Base-by-base conservation (phyloP, 225 moss, liverwort and hornwort species). In the Straminergon stramineum region DNA sequence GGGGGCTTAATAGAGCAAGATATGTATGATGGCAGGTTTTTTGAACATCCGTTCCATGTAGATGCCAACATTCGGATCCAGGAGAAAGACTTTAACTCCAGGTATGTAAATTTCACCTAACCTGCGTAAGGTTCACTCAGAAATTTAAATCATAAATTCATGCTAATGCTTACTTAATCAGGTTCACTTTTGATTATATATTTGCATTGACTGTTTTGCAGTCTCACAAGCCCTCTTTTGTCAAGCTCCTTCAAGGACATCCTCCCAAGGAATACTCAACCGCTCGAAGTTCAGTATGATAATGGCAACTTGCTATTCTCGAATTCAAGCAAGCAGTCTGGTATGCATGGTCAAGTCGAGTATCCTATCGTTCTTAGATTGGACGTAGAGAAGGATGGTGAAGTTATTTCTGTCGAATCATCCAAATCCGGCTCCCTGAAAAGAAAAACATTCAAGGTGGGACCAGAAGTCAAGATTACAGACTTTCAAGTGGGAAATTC, bases 71-170 rank as follows among this genome's bases (percentile, higher is more conserved):
- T 95, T 86, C 90, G 92, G 51, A 91, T 95, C 73, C 90, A 56
- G 82, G 95, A 95, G 84, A 90, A 89, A 90, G 95, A 95, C 81
- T 90, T 95, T 1, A 92, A 88, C 85, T 89, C 93, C 88, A 95
- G 95, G 95, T 95, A 79, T 37, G 75, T 37, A 77, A 61, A 86
- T 71, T 70, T 74, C 13, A 87, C 31, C 63, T 63, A 68, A 85
- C 41, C 48, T 86, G 37, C 69, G 57, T 77, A 58, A 37, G 37
- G 11, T 74, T 24, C 52, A 31, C 68, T 57, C 51, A 73, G 82
- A 78, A 79, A 64, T 27, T 41, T 14, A 70, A 69, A 48, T 34
- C 70, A n/a, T 55, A 23, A 60, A 69, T 53, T 68, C 35, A 73
- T 35, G 65, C 65, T 66, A 48, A 87, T 84, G 61, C 60, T 73